A percentile compares a stretch with the other conserved stretches of the same genome.
phyloP scores from a whole-genome alignment of 2,329 filamentous ascomycete species.

The Xylaria sp. region DNA sequence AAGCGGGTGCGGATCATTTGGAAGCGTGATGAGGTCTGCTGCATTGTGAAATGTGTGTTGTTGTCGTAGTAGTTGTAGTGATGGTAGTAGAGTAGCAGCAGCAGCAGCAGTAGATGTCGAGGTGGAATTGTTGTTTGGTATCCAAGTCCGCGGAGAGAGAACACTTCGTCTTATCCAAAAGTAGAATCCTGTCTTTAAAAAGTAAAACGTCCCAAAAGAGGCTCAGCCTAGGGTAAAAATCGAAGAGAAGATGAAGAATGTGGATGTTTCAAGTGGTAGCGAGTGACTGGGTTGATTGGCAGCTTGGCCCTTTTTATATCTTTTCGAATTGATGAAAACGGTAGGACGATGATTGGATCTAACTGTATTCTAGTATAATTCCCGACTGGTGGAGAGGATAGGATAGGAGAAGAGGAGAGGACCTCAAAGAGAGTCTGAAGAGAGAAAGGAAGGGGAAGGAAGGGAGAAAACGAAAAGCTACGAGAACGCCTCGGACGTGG shows the following conservation, averaged over 20 bases:
- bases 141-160: neutral
- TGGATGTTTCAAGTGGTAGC: conserved; percentile 36
- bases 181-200: neutral
- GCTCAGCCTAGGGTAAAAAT: conserved; percentile 48
- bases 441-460: conserved; percentile 27
- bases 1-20: conserved; percentile 63
- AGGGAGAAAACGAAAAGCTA: neutral
- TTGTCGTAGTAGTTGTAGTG: neutral
- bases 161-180: neutral
- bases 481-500: conserved; percentile 23
- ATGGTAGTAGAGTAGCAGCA: no score
- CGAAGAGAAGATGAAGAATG: conserved; percentile 37
- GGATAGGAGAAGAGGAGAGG: conserved; percentile 25
- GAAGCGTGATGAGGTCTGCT: conserved; percentile 59
- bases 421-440: conserved; percentile 43
- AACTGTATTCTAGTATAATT: conserved; percentile 8
- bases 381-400: conserved; percentile 40
- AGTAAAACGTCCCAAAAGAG: conserved; percentile 19
- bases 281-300: conserved; percentile 43
- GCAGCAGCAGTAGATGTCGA: neutral
- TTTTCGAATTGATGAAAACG: conserved; percentile 16
- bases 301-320: conserved; percentile 14
- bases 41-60: conserved; percentile 22
- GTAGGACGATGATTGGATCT: conserved; percentile 28
- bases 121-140: neutral